Base-by-base conservation (phyloP, 345 rosid genomes). In the Linum usitatissimum region DNA sequence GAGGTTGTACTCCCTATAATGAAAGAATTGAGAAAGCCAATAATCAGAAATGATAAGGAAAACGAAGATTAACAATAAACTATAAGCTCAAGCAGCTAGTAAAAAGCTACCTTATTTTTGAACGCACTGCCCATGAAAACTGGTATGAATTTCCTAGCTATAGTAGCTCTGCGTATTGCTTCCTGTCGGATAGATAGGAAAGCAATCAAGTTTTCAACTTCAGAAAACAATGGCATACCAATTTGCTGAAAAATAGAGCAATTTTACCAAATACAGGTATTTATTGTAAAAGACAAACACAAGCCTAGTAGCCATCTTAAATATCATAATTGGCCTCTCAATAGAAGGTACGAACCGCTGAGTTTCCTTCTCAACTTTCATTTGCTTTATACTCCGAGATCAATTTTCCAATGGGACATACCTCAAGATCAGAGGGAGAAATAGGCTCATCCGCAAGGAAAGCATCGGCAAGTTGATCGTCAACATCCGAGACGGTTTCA, bases 41-140 rank as follows among this genome's bases (percentile, higher is more conserved):
- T 23, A 23, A 34, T 10, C 10, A 45, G 51, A 45, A 13, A 45
- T 45, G 13, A 2, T 45, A 12, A 10, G 3, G 51, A 3, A 45
- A 48, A 6, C 36, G 60, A 62, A 66, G 55, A 67, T 58, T 48
- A 70, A 55, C 10, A 10, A 48, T 38, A 73, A 34, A 34, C 0
- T 0, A 5, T 20, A 55, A 6, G 6, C 0, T 5, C 18, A 55
- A 18, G 59, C 19, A 55, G 18, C 59, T 18, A 9, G 5, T 13
- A 30, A 39, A 6, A 62, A 48, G 55, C 57, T 77, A 90, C 99
- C 99, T 90, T 94, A 77, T 94, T 94, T 76, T 90, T 94, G 79
- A 94, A 90, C 39, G 97, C 99, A 76, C 97, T 90, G 3, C 99
- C 99, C 97, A 94, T 94, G 75, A 90, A 94, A 60, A 94, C 95